Percentiles rank a stretch among this genome's conserved stretches.
Evolutionary conservation across 2,329 filamentous ascomycete species (phyloP).

Genomic region (Monosporascus cannonballus): DNA sequence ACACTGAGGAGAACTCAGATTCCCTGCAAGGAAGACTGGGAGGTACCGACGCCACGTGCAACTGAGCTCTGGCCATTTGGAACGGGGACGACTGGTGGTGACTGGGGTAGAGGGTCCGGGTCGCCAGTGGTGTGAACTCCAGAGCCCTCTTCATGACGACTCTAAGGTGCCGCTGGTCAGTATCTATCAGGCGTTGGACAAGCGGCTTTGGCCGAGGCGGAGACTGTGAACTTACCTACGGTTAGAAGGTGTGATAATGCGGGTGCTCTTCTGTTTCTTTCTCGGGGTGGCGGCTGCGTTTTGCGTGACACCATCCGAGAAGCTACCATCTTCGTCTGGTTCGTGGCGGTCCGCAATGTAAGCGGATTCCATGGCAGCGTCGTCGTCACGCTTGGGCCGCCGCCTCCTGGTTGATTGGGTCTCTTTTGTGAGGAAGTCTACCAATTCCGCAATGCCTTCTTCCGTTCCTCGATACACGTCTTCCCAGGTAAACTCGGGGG

Average conservation of each 20-base stretch:
- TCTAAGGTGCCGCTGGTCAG: constrained; percentile 21
- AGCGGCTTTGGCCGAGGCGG: constrained; percentile 44
- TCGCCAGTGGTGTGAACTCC: constrained; percentile 93
- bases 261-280: constrained; percentile 48
- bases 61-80: constrained; percentile 77
- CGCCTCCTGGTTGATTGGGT: constrained; percentile 67
- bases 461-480: constrained; percentile 65
- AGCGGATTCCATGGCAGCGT: constrained; percentile 23
- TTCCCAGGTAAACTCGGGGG: constrained; percentile 88
- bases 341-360: constrained; percentile 24
- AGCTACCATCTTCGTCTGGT: constrained; percentile 24
- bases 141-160: constrained; percentile 79
- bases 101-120: constrained; percentile 70
- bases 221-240: constrained; percentile 36
- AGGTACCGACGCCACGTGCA: constrained; percentile 93
- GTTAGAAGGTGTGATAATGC: constrained; percentile 36
- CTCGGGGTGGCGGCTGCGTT: constrained; percentile 43
- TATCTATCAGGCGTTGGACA: not conserved
- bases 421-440: constrained; percentile 61
- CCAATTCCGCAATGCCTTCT: constrained; percentile 59
- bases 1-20: constrained; percentile 84
- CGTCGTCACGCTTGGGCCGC: constrained; percentile 20
- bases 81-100: constrained; percentile 80
- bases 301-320: constrained; percentile 29
- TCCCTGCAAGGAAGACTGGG: constrained; percentile 85